These are phyloP conservation scores for Colletotrichum magnum DNA, from an alignment of 2,329 filamentous ascomycete genomes.

Conservation along the genomic window DNA sequence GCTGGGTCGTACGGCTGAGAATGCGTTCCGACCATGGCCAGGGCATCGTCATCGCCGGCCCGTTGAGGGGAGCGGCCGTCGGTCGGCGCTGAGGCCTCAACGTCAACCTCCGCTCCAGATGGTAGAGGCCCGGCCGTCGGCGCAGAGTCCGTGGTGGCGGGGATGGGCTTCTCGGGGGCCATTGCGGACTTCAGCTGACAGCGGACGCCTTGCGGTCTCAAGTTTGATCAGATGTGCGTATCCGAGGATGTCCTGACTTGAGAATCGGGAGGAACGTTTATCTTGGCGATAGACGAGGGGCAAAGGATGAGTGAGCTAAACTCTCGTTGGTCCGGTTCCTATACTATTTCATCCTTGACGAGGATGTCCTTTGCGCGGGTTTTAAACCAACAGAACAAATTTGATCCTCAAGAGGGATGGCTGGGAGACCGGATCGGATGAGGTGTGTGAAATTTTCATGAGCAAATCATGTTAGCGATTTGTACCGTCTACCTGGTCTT, in stretches of 20 bases:
- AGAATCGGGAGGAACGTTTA: background rate
- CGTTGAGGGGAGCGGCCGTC: background rate
- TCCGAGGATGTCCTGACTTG: background rate
- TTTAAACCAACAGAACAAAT: background rate
- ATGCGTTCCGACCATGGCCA: slow-evolving; percentile 72
- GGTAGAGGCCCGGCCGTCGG: slow-evolving; percentile 3
- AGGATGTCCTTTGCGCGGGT: background rate
- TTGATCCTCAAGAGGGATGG: background rate
- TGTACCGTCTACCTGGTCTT: background rate
- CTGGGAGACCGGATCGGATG: background rate
- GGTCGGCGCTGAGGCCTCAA: background rate
- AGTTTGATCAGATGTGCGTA: background rate
- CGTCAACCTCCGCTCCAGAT: slow-evolving; percentile 3
- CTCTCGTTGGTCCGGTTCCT: slow-evolving; percentile 11
- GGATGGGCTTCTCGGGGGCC: slow-evolving; percentile 25
- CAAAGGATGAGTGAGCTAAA: slow-evolving; percentile 27
- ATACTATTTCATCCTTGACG: background rate
- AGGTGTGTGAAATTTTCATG: background rate
- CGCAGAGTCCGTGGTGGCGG: slow-evolving; percentile 15
- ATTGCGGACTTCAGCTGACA: slow-evolving; percentile 15
- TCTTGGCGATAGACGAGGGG: background rate
- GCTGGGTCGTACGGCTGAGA: slow-evolving; percentile 67
- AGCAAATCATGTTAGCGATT: slow-evolving; percentile 14
- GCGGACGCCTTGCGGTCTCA: background rate
- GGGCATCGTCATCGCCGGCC: slow-evolving; percentile 61